These are phyloP conservation scores for Globisporangium barbulae DNA, from an alignment of 352 stramenopile species.

Conservation along the genomic window DNA sequence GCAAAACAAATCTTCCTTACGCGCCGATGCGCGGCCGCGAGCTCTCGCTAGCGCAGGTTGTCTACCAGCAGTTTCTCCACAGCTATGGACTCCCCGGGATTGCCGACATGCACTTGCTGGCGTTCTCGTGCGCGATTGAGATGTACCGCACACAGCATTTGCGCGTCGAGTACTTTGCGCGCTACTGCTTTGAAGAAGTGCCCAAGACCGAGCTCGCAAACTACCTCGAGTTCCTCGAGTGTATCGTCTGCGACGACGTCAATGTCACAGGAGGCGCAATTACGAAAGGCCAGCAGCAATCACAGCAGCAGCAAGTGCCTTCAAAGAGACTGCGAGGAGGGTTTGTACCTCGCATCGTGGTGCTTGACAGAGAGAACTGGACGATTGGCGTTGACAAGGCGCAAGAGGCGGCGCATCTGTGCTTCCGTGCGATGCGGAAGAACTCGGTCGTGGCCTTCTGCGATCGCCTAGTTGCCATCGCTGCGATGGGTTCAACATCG, in stretches of 20 bases:
- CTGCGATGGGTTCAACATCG: constrained; percentile 34
- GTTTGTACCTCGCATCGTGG: constrained; percentile 45
- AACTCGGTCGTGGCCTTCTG: constrained; percentile 51
- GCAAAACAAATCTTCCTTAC: constrained; percentile 27
- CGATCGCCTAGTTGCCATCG: constrained; percentile 48
- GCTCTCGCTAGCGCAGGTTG: constrained; percentile 62
- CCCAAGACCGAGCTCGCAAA: constrained; percentile 44
- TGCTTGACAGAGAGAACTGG: constrained; percentile 76
- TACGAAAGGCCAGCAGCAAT: constrained; percentile 2
- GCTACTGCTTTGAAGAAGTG: constrained; percentile 76
- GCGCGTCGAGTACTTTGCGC: constrained; percentile 71
- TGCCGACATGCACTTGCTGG: constrained; percentile 76
- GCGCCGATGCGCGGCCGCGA: constrained; percentile 22
- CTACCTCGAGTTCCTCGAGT: constrained; percentile 79
- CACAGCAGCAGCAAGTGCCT: neutral
- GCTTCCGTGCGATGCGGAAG: constrained; percentile 76
- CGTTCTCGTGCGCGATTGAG: constrained; percentile 69
- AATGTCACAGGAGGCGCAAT: constrained; percentile 3
- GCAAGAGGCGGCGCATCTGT: constrained; percentile 55
- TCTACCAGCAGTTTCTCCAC: constrained; percentile 83
- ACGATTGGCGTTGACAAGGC: constrained; percentile 60
- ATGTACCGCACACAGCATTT: constrained; percentile 60
- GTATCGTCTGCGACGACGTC: constrained; percentile 57
- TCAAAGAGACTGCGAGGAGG: constrained; percentile 32
- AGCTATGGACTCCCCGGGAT: constrained; percentile 75